These are phyloP conservation scores for Crithidia expoeki DNA, from an alignment of 208 protist genomes.

Conservation along the genomic window DNA sequence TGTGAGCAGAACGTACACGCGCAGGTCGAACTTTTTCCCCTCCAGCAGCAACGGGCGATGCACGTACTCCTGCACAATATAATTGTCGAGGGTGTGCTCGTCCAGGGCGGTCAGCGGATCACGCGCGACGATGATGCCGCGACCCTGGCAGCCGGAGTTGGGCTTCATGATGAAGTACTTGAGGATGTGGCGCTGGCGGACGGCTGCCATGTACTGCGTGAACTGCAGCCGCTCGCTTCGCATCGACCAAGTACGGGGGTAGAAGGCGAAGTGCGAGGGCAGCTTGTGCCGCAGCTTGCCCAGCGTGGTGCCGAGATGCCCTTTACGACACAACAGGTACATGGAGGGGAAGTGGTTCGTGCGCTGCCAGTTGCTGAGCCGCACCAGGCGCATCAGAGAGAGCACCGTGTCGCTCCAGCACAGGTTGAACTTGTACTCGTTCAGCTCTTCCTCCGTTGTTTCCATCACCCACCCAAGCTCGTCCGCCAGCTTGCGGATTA, in stretches of 20 bases:
- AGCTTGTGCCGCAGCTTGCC: constrained; percentile 78
- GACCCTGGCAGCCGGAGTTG: constrained; percentile 92
- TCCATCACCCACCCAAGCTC: constrained; percentile 77
- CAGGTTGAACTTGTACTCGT: constrained; percentile 92
- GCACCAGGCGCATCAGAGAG: constrained; percentile 85
- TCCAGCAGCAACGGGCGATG: constrained; percentile 91
- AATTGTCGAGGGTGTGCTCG: constrained; percentile 77
- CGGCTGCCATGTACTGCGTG: constrained; percentile 55
- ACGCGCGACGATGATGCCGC: constrained; percentile 92
- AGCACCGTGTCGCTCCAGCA: constrained; percentile 95
- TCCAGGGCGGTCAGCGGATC: constrained; percentile 83
- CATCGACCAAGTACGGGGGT: constrained; percentile 90
- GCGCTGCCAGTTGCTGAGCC: constrained; percentile 91
- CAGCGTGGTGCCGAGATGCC: constrained; percentile 91
- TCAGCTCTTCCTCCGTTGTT: constrained; percentile 80
- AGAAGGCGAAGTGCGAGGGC: constrained; percentile 90
- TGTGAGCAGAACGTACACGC: constrained; percentile 95
- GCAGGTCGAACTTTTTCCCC: constrained; percentile 96
- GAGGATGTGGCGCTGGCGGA: constrained; percentile 47
- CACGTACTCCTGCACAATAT: constrained; percentile 95
- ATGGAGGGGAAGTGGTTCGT: constrained; percentile 97
- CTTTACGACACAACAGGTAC: constrained; percentile 94
- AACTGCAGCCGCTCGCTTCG: constrained; percentile 81
- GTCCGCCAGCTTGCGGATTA: constrained; percentile 75
- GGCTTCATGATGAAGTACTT: constrained; percentile 96